Conservation (phyloP, 371 early-diverging fungal genomes). For the Nematocida sp. region DNA sequence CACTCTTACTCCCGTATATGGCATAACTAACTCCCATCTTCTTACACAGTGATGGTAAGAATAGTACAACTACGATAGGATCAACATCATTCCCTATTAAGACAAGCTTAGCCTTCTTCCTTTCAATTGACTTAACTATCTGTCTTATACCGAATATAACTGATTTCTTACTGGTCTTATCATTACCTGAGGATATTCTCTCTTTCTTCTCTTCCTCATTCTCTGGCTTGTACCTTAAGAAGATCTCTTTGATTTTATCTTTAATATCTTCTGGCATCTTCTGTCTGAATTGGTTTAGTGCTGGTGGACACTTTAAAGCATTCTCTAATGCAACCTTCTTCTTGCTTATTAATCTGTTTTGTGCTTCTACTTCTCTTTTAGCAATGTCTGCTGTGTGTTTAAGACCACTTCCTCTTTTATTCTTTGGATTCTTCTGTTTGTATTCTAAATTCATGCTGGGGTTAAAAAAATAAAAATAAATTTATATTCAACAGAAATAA, state of each 20-base stretch:
- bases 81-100: constrained; percentile 97
- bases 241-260: constrained; percentile 84
- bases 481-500: too few relatives aligned
- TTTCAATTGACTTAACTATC: constrained; percentile 90
- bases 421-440: constrained; percentile 42
- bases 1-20: constrained; percentile 93
- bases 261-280: constrained; percentile 86
- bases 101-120: constrained; percentile 95
- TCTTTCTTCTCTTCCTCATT: constrained; percentile 86
- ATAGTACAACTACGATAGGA: constrained; percentile 95
- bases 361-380: constrained; percentile 47
- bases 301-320: constrained; percentile 97
- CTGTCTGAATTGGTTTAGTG: constrained; percentile 97
- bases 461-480: too few relatives aligned
- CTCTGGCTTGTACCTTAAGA: constrained; percentile 94
- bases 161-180: constrained; percentile 80
- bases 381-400: constrained; percentile 42
- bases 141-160: constrained; percentile 99
- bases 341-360: constrained; percentile 59
- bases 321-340: constrained; percentile 78
- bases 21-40: constrained; percentile 99
- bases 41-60: constrained; percentile 98
- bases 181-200: constrained; percentile 76
- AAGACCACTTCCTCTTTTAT: constrained; percentile 31
- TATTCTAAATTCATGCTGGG: constrained; percentile 1